Evolutionary conservation across 1,139 yeast species (phyloP).

Genomic region (Zygoascus meyerae): DNA sequence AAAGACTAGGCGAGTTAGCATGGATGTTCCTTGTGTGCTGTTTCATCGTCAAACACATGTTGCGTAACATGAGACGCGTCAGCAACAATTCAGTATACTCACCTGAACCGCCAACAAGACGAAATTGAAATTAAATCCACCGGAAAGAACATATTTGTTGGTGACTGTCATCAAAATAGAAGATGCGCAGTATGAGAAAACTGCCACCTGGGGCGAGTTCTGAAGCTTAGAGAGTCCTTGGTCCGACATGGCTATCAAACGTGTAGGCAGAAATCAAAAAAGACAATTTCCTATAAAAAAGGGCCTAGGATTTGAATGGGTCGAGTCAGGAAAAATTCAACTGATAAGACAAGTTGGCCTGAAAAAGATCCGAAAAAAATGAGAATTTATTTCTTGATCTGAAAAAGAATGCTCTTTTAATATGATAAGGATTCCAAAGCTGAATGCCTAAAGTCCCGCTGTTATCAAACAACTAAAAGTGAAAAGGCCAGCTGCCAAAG

Average conservation of each 20-base stretch:
- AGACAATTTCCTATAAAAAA: not conserved
- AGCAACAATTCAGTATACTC: slow-evolving; percentile 1
- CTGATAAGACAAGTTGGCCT: not conserved
- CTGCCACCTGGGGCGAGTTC: slow-evolving; percentile 83
- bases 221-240: slow-evolving; percentile 9
- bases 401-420: too few species aligned
- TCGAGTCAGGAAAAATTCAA: not conserved
- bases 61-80: not conserved
- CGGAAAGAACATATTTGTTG: slow-evolving; percentile 87
- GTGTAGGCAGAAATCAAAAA: not conserved
- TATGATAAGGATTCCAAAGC: too few species aligned
- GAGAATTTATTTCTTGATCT: not conserved
- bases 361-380: not conserved
- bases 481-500: too few species aligned
- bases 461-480: too few species aligned
- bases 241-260: slow-evolving; percentile 3
- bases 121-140: slow-evolving; percentile 85
- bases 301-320: not conserved
- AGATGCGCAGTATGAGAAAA: slow-evolving; percentile 80
- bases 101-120: slow-evolving; percentile 54
- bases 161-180: slow-evolving; percentile 98
- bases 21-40: not conserved
- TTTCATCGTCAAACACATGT: not conserved
- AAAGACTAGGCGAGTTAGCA: slow-evolving; percentile 26
- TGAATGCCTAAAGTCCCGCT: too few species aligned